Base-by-base conservation (phyloP, 1,284 basidiomycete genomes). In the Mycena sp. region DNA sequence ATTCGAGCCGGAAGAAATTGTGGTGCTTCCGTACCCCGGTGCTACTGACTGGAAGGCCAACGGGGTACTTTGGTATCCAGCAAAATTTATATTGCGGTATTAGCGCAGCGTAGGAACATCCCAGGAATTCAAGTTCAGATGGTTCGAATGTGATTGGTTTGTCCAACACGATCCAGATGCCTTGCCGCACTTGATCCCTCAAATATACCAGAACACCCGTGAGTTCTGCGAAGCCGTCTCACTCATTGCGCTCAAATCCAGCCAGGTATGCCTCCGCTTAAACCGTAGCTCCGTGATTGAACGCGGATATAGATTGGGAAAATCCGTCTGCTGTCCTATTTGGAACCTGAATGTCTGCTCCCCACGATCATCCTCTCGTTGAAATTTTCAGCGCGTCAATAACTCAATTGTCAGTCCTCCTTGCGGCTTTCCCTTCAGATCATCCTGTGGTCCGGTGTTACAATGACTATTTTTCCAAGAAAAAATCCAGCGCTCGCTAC, bases 11-110 rank as follows among this genome's bases (percentile, higher is more conserved):
- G 21, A 30, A n/a, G 44, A 49, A 17, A n/a, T 44, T 49, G 44
- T 57, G 10, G 49, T 57, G 55, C 32, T 57, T 25, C 55, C 55
- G 19, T 23, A 38, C 10, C 55, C 55, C 17, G 28, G 30, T 10
- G 26, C n/a, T 21, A 5, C 3, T 6, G 45, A 48, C 14, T 50
- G 48, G 48, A 50, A 10, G 21, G 44, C 4, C 14, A 17, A 46
- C 7, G 26, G 1, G 5, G 44, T 46, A 12, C n/a, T n/a, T n/a
- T n/a, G n/a, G n/a, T n/a, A n/a, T n/a, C 44, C 21, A 7, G 44
- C 44, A 45, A 21, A 11, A 30, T 48, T 48, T 12, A 6, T 30
- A 1, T 3, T 10, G 2, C 25, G 45, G 5, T 6, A 7, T 6
- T 19, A 37, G 30, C 32, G 21, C 12, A 50, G 49, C 19, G 21